A percentile compares a stretch with the other conserved stretches of the same genome.
Conservation (phyloP, 2,329 filamentous ascomycete genomes). For the Exutisphaerella laricina region DNA sequence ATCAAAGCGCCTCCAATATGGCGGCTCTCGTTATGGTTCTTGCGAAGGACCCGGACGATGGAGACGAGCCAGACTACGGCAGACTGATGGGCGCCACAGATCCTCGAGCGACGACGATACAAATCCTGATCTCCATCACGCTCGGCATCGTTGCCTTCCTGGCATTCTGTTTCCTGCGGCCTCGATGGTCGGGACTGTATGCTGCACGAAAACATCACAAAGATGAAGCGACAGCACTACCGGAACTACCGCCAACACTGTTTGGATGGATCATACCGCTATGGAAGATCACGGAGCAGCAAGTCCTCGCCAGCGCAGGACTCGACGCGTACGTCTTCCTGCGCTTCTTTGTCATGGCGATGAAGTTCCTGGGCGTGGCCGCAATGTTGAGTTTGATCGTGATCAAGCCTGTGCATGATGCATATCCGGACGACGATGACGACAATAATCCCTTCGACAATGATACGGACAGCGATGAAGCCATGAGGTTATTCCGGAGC, state of each 20-base stretch:
- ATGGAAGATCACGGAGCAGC: conserved; percentile 78
- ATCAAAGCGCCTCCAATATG: neutral
- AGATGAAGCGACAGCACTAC: conserved; percentile 60
- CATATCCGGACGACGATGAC: conserved; percentile 47
- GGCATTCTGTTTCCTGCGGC: conserved; percentile 74
- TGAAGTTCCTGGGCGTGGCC: conserved; percentile 72
- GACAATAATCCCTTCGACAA: conserved; percentile 17
- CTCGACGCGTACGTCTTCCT: conserved; percentile 96
- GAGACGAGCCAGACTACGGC: conserved; percentile 7
- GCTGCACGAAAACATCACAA: conserved; percentile 77
- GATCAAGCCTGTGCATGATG: conserved; percentile 78
- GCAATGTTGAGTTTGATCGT: conserved; percentile 75
- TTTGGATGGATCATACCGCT: conserved; percentile 91
- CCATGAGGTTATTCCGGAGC: conserved; percentile 6
- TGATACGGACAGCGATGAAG: conserved; percentile 14
- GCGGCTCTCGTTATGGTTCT: conserved; percentile 1
- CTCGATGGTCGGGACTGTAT: conserved; percentile 87
- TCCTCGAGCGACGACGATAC: conserved; percentile 48
- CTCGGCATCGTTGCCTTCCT: conserved; percentile 68
- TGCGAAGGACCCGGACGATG: conserved; percentile 6
- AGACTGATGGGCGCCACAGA: conserved; percentile 30
- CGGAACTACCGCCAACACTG: conserved; percentile 73
- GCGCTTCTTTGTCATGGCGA: conserved; percentile 92
- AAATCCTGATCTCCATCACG: conserved; percentile 65
- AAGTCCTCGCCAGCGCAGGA: conserved; percentile 83